Percentiles rank a stretch among this genome's conserved stretches.
These are phyloP conservation scores for Rhodamnia rubescens DNA, from an alignment of 345 rosid genomes.

Conservation along the genomic window DNA sequence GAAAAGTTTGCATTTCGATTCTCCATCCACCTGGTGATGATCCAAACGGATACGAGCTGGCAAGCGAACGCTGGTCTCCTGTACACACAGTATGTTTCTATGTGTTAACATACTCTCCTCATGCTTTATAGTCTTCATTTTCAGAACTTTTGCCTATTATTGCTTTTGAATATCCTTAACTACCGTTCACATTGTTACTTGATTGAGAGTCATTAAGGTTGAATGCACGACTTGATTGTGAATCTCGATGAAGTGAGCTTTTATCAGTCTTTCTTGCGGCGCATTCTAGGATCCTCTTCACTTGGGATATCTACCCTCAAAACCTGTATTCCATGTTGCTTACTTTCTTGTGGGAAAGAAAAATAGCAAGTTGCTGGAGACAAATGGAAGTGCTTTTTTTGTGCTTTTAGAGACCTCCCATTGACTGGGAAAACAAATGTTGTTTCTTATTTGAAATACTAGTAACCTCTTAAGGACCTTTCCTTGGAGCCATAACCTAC, in stretches of 20 bases:
- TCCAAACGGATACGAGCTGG: conserved; percentile 96
- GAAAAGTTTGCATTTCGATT: conserved; percentile 94
- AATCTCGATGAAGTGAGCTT: not conserved
- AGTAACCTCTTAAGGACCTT: not conserved
- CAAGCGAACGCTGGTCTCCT: conserved; percentile 95
- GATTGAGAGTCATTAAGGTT: not conserved
- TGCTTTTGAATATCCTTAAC: not conserved
- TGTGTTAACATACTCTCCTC: not conserved
- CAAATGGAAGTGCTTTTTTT: not conserved
- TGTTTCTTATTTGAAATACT: not conserved
- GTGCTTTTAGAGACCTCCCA: not conserved
- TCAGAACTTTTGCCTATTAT: not conserved
- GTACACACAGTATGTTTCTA: conserved; percentile 71
- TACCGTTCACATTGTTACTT: not conserved
- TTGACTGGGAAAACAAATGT: not conserved
- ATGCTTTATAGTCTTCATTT: not conserved
- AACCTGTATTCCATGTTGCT: not conserved
- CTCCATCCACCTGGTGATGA: conserved; percentile 99
- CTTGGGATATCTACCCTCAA: not conserved
- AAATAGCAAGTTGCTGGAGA: not conserved
- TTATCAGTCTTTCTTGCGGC: not conserved
- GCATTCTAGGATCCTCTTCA: not conserved
- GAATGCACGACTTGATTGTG: not conserved
- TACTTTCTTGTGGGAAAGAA: not conserved
- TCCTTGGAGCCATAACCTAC: not conserved